phyloP scores from a whole-genome alignment of 2,329 filamentous ascomycete species.

The Colletotrichum phormii region DNA sequence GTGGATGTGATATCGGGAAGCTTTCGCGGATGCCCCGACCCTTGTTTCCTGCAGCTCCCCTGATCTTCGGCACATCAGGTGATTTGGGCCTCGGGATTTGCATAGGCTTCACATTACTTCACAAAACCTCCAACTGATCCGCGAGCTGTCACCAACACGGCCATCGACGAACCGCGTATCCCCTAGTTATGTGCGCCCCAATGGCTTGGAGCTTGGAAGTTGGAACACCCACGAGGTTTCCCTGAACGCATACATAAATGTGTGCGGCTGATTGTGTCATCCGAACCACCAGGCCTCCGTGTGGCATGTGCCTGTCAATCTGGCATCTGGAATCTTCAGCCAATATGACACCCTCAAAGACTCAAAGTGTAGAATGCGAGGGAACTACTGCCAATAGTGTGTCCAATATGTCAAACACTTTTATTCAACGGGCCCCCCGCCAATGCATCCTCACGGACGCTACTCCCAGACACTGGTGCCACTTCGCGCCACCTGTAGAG shows the following conservation, averaged over 20 bases:
- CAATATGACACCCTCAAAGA: neutral
- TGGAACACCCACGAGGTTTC: neutral
- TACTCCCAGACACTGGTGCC: neutral
- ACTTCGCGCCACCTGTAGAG: slow-evolving; percentile 1
- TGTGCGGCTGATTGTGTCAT: neutral
- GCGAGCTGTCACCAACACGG: neutral
- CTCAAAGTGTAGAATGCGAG: neutral
- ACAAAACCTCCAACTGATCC: neutral
- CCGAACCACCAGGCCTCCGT: neutral
- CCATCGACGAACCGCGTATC: neutral
- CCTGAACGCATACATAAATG: neutral
- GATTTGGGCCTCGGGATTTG: neutral
- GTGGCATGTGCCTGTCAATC: neutral
- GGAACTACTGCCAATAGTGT: neutral
- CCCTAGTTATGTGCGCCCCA: neutral
- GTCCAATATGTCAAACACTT: slow-evolving; percentile 6
- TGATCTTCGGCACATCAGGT: slow-evolving; percentile 17
- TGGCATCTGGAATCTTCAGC: neutral
- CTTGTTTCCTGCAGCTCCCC: slow-evolving; percentile 29
- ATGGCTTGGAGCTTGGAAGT: neutral
- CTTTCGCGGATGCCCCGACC: slow-evolving; percentile 26
- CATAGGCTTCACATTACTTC: neutral
- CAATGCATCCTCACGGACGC: neutral
- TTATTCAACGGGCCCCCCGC: slow-evolving; percentile 3
- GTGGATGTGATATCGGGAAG: slow-evolving; percentile 19